Evolutionary conservation across 345 rosid genomes (phyloP).

Genomic region (Punica granatum): DNA sequence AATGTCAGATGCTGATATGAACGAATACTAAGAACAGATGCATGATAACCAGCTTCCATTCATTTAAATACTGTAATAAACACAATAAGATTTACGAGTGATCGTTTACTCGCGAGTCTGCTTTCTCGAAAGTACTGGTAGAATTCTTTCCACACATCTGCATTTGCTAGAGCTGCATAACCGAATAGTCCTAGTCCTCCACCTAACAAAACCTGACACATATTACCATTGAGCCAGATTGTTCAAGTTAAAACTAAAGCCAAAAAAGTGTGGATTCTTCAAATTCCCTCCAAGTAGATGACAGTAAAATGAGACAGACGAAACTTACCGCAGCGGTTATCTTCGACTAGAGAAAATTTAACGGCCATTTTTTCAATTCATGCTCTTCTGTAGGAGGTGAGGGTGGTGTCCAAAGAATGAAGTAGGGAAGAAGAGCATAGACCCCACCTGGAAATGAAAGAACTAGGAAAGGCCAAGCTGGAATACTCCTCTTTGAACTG

Average conservation of each 20-base stretch:
- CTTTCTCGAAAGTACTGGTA: constrained; percentile 67
- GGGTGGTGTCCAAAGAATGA: constrained; percentile 87
- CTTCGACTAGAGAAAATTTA: constrained; percentile 75
- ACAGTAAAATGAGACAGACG: background rate
- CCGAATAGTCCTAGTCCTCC: constrained; percentile 56
- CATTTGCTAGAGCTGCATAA: constrained; percentile 44
- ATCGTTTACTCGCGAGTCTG: constrained; percentile 50
- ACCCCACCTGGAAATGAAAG: constrained; percentile 64
- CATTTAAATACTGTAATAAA: too few relatives aligned
- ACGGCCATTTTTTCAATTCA: constrained; percentile 66
- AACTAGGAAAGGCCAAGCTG: constrained; percentile 67
- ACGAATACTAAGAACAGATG: too few relatives aligned
- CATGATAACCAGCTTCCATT: too few relatives aligned
- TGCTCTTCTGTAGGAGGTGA: constrained; percentile 60
- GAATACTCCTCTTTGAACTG: constrained; percentile 57
- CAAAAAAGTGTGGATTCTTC: background rate
- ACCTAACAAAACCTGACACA: constrained; percentile 46
- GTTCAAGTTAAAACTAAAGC: too few relatives aligned
- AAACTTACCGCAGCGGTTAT: constrained; percentile 56
- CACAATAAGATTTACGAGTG: background rate
- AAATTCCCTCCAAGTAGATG: too few relatives aligned
- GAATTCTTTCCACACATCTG: constrained; percentile 58
- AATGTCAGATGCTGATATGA: too few relatives aligned
- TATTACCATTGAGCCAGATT: constrained; percentile 12
- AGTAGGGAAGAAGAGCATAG: constrained; percentile 82